A percentile compares a stretch with the other conserved stretches of the same genome.
These are phyloP conservation scores for Plasmodium gonderi DNA, from an alignment of 169 alveolate species.

Conservation along the genomic window DNA sequence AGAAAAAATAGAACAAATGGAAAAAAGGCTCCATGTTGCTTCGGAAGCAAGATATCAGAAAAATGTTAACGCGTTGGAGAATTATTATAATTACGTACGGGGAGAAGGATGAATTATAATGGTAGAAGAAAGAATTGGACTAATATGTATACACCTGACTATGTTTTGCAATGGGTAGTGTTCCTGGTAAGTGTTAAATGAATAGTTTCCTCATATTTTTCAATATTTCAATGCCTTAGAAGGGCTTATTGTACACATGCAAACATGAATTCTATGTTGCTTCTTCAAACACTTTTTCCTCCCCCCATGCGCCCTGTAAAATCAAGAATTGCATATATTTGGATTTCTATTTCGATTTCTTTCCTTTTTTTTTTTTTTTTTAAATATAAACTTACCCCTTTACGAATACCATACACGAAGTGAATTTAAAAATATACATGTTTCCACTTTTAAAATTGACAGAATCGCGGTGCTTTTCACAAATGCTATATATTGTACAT, in stretches of 20 bases:
- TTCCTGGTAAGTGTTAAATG: not conserved
- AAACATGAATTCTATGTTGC: not conserved
- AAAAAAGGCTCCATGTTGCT: not conserved
- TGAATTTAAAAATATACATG: not conserved
- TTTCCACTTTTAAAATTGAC: not conserved
- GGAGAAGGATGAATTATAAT: not conserved
- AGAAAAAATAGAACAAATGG: conserved; percentile 24
- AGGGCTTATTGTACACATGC: not conserved
- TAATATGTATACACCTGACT: no score
- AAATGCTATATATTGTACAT: not conserved
- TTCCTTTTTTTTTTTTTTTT: not conserved
- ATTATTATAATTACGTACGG: conserved; percentile 14
- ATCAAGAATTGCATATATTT: not conserved
- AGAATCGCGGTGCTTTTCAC: not conserved
- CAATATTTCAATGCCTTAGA: not conserved
- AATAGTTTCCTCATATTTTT: not conserved
- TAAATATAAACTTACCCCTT: not conserved
- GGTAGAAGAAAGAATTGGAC: not conserved
- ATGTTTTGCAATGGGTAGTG: not conserved
- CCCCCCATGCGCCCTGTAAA: no score
- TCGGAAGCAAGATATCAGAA: conserved; percentile 1
- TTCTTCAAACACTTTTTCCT: not conserved
- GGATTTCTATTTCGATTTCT: no score
- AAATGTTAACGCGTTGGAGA: conserved; percentile 23
- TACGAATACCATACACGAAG: not conserved